Evolutionary conservation across 345 rosid genomes (phyloP).

Genomic region (Aegle marmelos): DNA sequence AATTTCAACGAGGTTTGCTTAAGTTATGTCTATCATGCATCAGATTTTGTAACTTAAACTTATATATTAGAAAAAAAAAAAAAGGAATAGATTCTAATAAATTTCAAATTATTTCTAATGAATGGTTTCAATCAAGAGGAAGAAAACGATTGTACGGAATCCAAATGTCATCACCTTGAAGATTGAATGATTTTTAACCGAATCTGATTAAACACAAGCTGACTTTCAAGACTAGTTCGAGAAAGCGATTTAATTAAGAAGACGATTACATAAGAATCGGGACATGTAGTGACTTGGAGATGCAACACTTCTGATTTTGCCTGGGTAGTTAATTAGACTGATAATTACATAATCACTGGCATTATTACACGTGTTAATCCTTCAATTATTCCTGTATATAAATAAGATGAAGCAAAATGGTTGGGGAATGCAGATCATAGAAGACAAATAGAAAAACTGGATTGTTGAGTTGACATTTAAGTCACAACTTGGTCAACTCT

Average conservation of each 20-base stretch:
- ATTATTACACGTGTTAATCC: constrained; percentile 7
- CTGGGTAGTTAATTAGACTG: neutral
- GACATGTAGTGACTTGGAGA: neutral
- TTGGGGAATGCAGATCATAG: neutral
- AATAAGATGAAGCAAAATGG: neutral
- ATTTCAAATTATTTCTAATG: no score
- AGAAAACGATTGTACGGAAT: neutral
- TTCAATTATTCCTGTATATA: neutral
- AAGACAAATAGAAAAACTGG: neutral
- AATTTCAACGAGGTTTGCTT: neutral
- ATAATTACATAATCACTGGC: neutral
- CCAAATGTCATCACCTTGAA: neutral
- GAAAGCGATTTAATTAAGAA: neutral
- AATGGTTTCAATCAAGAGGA: neutral
- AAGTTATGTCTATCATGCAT: no score
- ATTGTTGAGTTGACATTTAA: neutral
- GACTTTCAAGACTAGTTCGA: neutral
- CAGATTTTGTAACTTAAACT: no score
- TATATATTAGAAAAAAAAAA: no score
- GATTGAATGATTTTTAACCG: neutral
- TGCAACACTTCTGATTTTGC: neutral
- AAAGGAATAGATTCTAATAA: no score
- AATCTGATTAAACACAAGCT: neutral
- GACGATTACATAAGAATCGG: neutral
- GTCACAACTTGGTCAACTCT: neutral